Evolutionary conservation across 2,329 filamentous ascomycete species (phyloP), one percentile per base, ranked within the genome.

Genomic region (Aspergillus latus): DNA sequence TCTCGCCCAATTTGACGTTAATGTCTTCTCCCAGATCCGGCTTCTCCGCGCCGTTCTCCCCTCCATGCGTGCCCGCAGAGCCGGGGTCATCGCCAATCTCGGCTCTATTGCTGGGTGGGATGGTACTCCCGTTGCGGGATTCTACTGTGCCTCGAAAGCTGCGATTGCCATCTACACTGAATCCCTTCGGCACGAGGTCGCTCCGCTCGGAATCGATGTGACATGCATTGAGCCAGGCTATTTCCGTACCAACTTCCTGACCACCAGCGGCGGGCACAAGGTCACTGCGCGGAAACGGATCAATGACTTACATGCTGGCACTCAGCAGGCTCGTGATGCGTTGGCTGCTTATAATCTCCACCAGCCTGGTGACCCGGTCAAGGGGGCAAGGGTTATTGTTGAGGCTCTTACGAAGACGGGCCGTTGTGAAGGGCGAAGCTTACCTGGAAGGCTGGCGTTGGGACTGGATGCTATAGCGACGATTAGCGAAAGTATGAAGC

Each of bases 1-100:
- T 15, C 44, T 62, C 6, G 59, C 55, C 21, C 63, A 72, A 37
- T 75, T 76, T 62, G 67, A 69, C 30, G 70, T 69, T 15, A 78
- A 78, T 52, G 62, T 70, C 5, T 73, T 76, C 47, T 74, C 73
- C 1, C 65, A 70, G 2, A 58, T 76, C 21, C 72, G 72, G 46
- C 61, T 74, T 6, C 70, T 68, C 26, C 67, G 71, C 26, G 72
- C 72, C 1, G 54, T 74, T 4, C 64, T 74, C 5, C 75, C 74
- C 2, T 68, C 73, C 49, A 62, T 78, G 53, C 71, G 73, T 30
- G 50, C 59, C 11, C 59, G 66, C 52, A 49, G 66, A 29, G 57
- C 65, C 1, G 74, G 74, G 0, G 67, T 68, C 1, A 67, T 77
- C 34, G 66, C 74, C 29, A 76, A 72, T 28, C 63, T 76, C 15